Conservation (phyloP, 176 grass and related monocot genomes). For the Musa acuminata region DNA sequence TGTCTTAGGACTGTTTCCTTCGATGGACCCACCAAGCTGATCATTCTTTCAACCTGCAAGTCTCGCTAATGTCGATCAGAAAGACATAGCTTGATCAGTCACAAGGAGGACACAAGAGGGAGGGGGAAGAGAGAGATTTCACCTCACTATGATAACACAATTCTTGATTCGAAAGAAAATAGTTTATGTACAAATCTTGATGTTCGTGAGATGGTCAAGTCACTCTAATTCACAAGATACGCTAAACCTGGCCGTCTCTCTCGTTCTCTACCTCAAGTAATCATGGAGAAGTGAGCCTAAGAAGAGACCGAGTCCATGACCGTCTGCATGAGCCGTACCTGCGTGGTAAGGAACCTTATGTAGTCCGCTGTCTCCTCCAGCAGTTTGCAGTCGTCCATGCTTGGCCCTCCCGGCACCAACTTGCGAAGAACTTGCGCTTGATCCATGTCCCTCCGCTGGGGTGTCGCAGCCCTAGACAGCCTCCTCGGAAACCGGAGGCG, state of each 20-base stretch:
- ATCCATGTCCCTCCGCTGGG: background rate
- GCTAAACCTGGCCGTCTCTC: background rate
- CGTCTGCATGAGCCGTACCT: constrained; percentile 14
- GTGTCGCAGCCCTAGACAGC: background rate
- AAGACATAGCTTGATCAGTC: too few relatives aligned
- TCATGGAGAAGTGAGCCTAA: background rate
- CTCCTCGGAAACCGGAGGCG: background rate
- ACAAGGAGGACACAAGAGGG: too few relatives aligned
- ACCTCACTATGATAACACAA: too few relatives aligned
- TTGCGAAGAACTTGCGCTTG: background rate
- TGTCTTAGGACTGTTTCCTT: too few relatives aligned
- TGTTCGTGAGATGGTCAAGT: too few relatives aligned
- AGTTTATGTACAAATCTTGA: too few relatives aligned
- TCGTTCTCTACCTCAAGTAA: background rate
- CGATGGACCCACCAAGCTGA: too few relatives aligned
- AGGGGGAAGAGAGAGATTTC: too few relatives aligned
- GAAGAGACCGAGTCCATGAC: background rate
- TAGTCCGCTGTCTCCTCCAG: constrained; percentile 21
- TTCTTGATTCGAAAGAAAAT: too few relatives aligned
- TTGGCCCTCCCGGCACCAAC: constrained; percentile 1
- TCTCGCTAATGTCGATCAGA: too few relatives aligned
- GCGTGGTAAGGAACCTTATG: constrained; percentile 4
- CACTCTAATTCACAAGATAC: too few relatives aligned
- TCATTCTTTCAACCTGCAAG: too few relatives aligned
- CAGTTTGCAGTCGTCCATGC: constrained; percentile 21